phyloP scores from a whole-genome alignment of 345 rosid genomes.

The Citrus sinensis region DNA sequence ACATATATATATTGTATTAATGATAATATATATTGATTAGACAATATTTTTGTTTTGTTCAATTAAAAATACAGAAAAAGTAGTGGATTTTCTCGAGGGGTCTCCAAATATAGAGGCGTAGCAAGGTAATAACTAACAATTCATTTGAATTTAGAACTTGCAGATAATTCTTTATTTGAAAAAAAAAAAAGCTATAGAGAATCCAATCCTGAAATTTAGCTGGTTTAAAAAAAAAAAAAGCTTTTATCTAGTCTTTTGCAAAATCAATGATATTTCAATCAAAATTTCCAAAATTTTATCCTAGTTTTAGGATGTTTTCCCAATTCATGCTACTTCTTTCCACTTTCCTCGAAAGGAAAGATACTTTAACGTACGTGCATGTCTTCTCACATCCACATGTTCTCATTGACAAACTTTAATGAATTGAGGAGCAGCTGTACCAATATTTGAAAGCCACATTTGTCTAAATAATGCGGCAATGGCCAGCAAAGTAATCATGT shows the following conservation, averaged over 20 bases:
- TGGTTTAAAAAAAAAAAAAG: too few relatives aligned
- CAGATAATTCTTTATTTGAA: background rate
- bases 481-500: background rate
- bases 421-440: background rate
- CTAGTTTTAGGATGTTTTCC: background rate
- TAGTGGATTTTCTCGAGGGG: slow-evolving; percentile 95
- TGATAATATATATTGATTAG: background rate
- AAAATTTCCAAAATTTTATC: background rate
- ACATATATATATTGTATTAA: too few relatives aligned
- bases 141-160: background rate
- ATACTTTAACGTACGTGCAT: background rate
- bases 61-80: slow-evolving; percentile 55
- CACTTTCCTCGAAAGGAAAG: too few relatives aligned
- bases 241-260: too few relatives aligned
- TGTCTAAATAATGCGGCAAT: background rate
- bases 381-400: background rate
- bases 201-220: background rate
- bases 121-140: slow-evolving; percentile 53
- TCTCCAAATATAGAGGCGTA: slow-evolving; percentile 91
- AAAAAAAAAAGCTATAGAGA: too few relatives aligned
- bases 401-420: background rate
- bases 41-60: background rate
- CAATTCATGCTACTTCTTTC: too few relatives aligned
- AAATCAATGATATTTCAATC: too few relatives aligned
- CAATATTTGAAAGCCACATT: background rate